Evolutionary conservation across 129 eudicot genomes (phyloP), one percentile per base, ranked within the genome.

Genomic region (Flaveria brownii): DNA sequence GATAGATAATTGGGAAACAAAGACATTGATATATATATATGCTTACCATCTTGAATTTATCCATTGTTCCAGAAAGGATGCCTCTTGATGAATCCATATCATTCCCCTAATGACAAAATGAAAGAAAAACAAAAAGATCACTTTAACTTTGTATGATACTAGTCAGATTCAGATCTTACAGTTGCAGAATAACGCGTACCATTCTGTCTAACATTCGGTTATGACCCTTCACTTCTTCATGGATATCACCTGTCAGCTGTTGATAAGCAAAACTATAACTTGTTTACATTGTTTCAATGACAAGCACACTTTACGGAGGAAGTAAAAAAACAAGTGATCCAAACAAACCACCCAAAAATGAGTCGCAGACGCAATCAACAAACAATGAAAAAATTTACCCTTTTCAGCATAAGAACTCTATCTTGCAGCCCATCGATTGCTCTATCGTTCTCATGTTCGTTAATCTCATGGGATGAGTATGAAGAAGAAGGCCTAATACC

Each of bases 71-170:
- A n/a, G 96, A 85, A 55, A 93, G 84, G 73, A 90, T 39, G 71
- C 97, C 98, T 78, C 96, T 80, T 69, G 97, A 93, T 62, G 96
- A 59, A 82, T 93, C 98, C 98, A 93, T 93, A 78, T 90, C 98
- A 69, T 93, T 93, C 26, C 98, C 98, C 98, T 93, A 49, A 74
- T 15, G 54, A 71, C 18, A 2, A 39, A 20, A 47, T 57, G 17
- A 73, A 33, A 59, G 30, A 28, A 28, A 28, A 28, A 28, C 30
- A 28, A 59, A 59, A 59, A 14, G 6, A 59, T 22, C 65, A 59
- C 65, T 28, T 28, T 59, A 20, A 1, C 65, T 23, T 3, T 22
- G 36, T 9, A 22, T 22, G 36, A 14, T 20, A 9, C 9, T 45
- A 45, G 50, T 45, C 50, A 8, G 50, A 45, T 25, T 23, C 36